Evolutionary conservation across 805 yeast genomes (phyloP), one percentile per base, ranked within the genome.

Genomic region (Kregervanrija pseudodelftensis): DNA sequence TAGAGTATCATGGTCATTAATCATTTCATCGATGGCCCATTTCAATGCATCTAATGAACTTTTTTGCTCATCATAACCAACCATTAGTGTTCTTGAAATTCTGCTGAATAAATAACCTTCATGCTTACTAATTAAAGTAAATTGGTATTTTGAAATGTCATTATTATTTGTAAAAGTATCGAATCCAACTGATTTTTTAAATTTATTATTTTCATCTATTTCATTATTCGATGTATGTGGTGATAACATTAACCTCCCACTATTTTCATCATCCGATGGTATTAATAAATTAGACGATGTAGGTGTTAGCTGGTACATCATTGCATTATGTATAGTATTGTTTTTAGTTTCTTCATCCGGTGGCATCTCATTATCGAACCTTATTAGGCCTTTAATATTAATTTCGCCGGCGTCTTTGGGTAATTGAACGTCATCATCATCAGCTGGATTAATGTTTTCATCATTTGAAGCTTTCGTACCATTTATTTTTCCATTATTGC

Each of bases 1-100:
- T 5, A 74, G 51, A 15, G 70, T 73, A 49, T 73, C 78, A 15
- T 73, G 72, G 45, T 73, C 74, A 17, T 58, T 63, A 13, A 67
- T 57, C 44, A 73, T 57, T 45, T 72, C 69, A 35, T 67, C 70
- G 4, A 74, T 49, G 2, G 72, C 59, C 77, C 77, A 73, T 39
- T 60, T 66, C 22, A 73, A 50, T 5, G 76, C 76, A 11, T 57
- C 55, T n/a, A 66, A 60, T 12, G 76, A 68, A 45, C 67, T 65
- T 33, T 62, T 66, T 15, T 66, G 63, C 1, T 41, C 58, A 53
- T 72, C 74, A 40, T 64, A 67, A 4, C 74, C 76, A 39, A 70
- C 65, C 39, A 74, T 50, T 33, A 73, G 59, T 9, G 77, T 70
- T 32, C 77, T 59, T 2, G 71, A 64, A 30, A 63, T 59, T 14